Base-by-base conservation (phyloP, 306 rosid species). In the Dryas drummondii region DNA sequence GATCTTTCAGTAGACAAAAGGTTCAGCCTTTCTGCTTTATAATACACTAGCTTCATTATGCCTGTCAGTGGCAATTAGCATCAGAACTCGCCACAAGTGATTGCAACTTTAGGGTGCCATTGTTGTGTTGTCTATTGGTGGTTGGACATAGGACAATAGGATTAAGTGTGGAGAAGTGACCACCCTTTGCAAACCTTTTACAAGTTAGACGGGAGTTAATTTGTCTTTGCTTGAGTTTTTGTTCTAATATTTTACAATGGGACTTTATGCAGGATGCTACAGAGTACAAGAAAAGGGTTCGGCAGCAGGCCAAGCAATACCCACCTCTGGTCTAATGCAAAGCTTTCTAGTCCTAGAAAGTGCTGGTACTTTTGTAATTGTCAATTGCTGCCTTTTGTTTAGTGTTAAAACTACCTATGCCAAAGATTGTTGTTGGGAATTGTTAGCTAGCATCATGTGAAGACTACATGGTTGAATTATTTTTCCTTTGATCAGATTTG, bases 271-370 rank as follows among this genome's bases (percentile, higher is more conserved):
- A 94, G 98, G 98, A 94, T 80, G 84, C 86, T 2, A 65, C 71
- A 1, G 96, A 94, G 87, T 94, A 94, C 64, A 94, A 87, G 86
- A 88, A 79, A 87, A 84, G 97, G 74, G 96, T 94, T 58, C 85
- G 94, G 68, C 96, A 80, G 83, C 97, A 94, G 88, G 88, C 98
- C 46, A 94, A 88, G 88, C 96, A 88, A 77, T 94, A 88, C 79
- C 96, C 97, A 47, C 81, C 97, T 70, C 76, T 94, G 66, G 85
- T 94, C 81, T 94, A 79, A 84, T 71, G 82, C 78, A 71, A 70
- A 76, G 82, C 71, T 50, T 78, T 46, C 50, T 64, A 9, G 40
- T 47, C 68, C 17, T 66, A 75, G 77, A 80, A 71, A 78, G 64
- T 78, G 13, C 71, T 26, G 71, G 62, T 72, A 75, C 75, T 66